Conservation (phyloP, 345 rosid genomes). For the Eucalyptus decipiens region DNA sequence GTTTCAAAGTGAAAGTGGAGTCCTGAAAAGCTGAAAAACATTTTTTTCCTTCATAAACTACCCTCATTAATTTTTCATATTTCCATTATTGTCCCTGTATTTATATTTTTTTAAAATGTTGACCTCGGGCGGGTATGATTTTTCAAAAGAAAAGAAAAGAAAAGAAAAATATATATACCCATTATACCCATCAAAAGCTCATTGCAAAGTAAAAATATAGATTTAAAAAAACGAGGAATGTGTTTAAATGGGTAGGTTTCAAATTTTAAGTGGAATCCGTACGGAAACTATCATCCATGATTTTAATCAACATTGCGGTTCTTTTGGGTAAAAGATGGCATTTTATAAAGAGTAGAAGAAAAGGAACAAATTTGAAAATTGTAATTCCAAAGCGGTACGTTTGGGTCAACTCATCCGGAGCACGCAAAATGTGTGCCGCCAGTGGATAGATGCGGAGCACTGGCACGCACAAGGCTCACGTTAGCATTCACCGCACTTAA, state of each 20-base stretch:
- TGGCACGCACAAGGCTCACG: not conserved
- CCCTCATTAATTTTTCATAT: too few species aligned
- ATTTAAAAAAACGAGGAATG: accelerated
- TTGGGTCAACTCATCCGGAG: not conserved
- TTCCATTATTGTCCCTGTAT: too few species aligned
- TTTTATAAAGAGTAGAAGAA: not conserved
- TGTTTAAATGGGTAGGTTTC: too few species aligned
- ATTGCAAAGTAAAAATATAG: accelerated
- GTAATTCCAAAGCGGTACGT: not conserved
- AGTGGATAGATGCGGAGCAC: not conserved
- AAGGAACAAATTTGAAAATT: not conserved
- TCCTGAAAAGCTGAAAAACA: too few species aligned
- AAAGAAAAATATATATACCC: too few species aligned
- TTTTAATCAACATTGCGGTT: not conserved
- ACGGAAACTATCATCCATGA: too few species aligned
- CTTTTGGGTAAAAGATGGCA: not conserved
- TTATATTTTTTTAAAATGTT: too few species aligned
- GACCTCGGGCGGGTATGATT: too few species aligned
- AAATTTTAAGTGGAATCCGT: too few species aligned
- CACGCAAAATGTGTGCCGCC: not conserved
- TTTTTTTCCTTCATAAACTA: too few species aligned
- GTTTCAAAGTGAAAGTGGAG: accelerated
- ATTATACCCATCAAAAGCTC: too few species aligned
- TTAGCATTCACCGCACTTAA: not conserved
- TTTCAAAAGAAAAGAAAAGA: too few species aligned